Evolutionary conservation across 371 early-diverging fungal genomes (phyloP).

Genomic region (Phascolomyces articulosus): DNA sequence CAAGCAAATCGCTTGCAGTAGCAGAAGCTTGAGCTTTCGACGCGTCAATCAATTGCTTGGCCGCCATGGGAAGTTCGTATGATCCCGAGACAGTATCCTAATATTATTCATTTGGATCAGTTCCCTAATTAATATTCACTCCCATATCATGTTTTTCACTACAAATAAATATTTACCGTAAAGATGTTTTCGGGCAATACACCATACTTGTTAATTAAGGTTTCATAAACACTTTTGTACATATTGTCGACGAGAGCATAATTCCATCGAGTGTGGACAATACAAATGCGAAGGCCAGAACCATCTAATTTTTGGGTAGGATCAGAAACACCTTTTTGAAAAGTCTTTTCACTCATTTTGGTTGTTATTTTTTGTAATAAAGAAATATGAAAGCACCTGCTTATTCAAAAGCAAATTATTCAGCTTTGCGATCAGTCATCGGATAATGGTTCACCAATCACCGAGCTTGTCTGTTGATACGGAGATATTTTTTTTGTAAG

Average conservation of each 20-base stretch:
- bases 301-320: slow-evolving; percentile 65
- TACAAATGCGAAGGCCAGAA: slow-evolving; percentile 72
- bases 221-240: slow-evolving; percentile 71
- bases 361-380: neutral
- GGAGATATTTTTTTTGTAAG: too few relatives aligned
- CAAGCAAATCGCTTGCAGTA: slow-evolving; percentile 58
- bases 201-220: slow-evolving; percentile 64
- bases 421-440: too few relatives aligned
- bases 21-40: slow-evolving; percentile 62
- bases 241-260: slow-evolving; percentile 78
- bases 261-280: slow-evolving; percentile 97
- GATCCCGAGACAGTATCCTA: slow-evolving; percentile 87
- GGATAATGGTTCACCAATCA: too few relatives aligned
- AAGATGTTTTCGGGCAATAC: slow-evolving; percentile 77
- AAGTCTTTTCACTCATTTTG: slow-evolving; percentile 40
- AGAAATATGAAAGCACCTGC: too few relatives aligned
- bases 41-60: slow-evolving; percentile 73
- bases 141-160: neutral
- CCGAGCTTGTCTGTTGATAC: too few relatives aligned
- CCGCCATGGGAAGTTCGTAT: slow-evolving; percentile 94
- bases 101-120: neutral
- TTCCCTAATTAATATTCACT: too few relatives aligned
- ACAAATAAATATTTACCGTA: slow-evolving; percentile 38
- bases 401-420: too few relatives aligned
- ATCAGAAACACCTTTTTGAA: slow-evolving; percentile 76